Evolutionary conservation across 202 grass and related monocot species (phyloP), one percentile per base, ranked within the genome.

Genomic region (Tripidium arundinaceum): DNA sequence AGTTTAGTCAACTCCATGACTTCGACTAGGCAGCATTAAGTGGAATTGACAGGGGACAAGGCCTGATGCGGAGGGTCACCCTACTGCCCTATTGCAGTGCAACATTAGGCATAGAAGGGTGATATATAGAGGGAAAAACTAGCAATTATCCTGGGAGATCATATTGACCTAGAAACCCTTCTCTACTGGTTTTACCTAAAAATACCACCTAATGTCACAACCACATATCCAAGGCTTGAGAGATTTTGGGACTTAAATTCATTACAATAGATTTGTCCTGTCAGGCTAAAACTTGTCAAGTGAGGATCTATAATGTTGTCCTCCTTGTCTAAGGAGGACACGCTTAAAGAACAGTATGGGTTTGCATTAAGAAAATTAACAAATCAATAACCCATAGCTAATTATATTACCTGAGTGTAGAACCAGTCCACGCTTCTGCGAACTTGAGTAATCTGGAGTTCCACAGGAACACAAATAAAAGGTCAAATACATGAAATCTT

Each of bases 371-470:
- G 39, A 28, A 12, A 63, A 25, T 11, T 27, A 38, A 65, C 11
- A 85, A 49, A 62, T 18, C 31, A 37, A 66, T 52, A 77, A 49
- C 0, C 21, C 70, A 33, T 25, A 78, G 29, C 29, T 6, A 79
- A 70, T 55, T 62, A 60, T 57, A 49, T 25, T 91, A 99, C 96
- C 90, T 99, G 92, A 84, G 83, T 83, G 49, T 87, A 85, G 69
- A 99, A 79, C 96, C 96, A 99, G 70, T 91, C 87, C 70, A 84
- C 52, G 65, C 92, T 93, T 76, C 71, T 88, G 31, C 92, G 96
- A 82, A 96, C 77, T 50, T 93, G 92, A 83, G 33, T 72, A 85
- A 93, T 83, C 96, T 99, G 87, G 78, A 84, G 19, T 75, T 79
- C 21, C 38, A 70, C 38, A 84, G 15, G 52, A 84, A 78, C 66